Evolutionary conservation across 2,329 filamentous ascomycete species (phyloP).

Genomic region (Monilinia laxa): DNA sequence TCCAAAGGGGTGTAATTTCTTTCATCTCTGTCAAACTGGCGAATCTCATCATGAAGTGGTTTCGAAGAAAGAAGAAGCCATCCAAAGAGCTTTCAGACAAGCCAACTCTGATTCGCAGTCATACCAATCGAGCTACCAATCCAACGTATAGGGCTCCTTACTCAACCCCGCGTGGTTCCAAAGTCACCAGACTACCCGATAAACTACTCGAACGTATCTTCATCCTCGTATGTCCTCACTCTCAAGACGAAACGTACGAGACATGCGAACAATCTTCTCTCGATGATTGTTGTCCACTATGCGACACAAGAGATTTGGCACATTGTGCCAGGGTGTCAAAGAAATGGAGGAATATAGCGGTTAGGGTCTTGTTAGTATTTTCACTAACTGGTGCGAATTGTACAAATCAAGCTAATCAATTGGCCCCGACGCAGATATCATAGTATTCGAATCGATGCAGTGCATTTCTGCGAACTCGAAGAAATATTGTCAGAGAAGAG

Average conservation of each 20-base stretch:
- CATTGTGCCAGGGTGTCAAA: constrained; percentile 74
- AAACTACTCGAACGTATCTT: constrained; percentile 77
- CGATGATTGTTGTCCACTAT: constrained; percentile 86
- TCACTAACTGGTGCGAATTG: not conserved
- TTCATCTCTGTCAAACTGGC: constrained; percentile 16
- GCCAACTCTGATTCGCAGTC: constrained; percentile 14
- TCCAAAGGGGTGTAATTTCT: constrained; percentile 10
- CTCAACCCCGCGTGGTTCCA: constrained; percentile 23
- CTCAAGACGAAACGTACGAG: constrained; percentile 73
- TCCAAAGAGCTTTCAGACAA: constrained; percentile 12
- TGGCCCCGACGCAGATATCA: constrained; percentile 60
- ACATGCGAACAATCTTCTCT: constrained; percentile 78
- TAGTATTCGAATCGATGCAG: constrained; percentile 87
- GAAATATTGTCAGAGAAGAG: constrained; percentile 76
- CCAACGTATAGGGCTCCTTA: constrained; percentile 15
- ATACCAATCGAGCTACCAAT: constrained; percentile 11
- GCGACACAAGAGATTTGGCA: constrained; percentile 84
- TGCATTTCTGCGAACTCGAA: constrained; percentile 92
- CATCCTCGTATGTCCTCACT: constrained; percentile 78
- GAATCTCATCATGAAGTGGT: constrained; percentile 23
- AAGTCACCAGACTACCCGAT: constrained; percentile 54
- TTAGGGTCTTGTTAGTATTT: constrained; percentile 60
- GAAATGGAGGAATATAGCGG: constrained; percentile 61
- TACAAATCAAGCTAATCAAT: constrained; percentile 17
- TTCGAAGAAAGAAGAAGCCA: constrained; percentile 23